Base-by-base conservation (phyloP, 108 stramenopile genomes). In the Conticribra weissflogii region DNA sequence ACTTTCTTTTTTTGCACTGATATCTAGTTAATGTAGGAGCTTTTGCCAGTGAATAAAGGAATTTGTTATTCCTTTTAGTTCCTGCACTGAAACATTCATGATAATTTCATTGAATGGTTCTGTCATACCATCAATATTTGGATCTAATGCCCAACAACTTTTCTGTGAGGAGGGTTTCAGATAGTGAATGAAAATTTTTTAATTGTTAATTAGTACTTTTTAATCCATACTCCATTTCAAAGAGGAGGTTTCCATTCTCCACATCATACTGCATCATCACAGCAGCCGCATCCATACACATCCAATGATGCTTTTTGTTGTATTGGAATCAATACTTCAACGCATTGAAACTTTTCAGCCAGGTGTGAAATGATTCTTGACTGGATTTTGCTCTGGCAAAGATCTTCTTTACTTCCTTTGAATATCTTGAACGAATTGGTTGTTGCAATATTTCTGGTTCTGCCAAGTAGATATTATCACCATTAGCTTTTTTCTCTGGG, bases 181-280 rank as follows among this genome's bases (percentile, higher is more conserved):
- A n/a, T n/a, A n/a, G n/a, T n/a, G n/a, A n/a, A n/a, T n/a, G n/a
- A n/a, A n/a, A n/a, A n/a, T n/a, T n/a, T n/a, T n/a, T n/a, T n/a
- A n/a, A n/a, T n/a, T n/a, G n/a, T n/a, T n/a, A n/a, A n/a, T n/a
- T n/a, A n/a, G n/a, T n/a, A n/a, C n/a, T n/a, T n/a, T n/a, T n/a
- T n/a, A n/a, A n/a, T n/a, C n/a, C n/a, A n/a, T n/a, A 41, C 36
- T 33, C 72, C 12, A 72, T 46, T 8, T 67, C 63, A 36, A 71
- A 75, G 1, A 81, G 50, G 3, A 56, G 63, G 2, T 45, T 5
- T 18, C 69, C 80, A 33, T 63, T 68, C 2, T 80, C 66, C 30
- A 80, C 49, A 33, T 80, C 53, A 33, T 74, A 80, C 45, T 75
- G 74, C 1, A 65, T 63, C 1, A 71, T 47, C 4, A 81, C 80